Evolutionary conservation across 441 rosid species (phyloP).

Genomic region (Syzygium syzygioides): DNA sequence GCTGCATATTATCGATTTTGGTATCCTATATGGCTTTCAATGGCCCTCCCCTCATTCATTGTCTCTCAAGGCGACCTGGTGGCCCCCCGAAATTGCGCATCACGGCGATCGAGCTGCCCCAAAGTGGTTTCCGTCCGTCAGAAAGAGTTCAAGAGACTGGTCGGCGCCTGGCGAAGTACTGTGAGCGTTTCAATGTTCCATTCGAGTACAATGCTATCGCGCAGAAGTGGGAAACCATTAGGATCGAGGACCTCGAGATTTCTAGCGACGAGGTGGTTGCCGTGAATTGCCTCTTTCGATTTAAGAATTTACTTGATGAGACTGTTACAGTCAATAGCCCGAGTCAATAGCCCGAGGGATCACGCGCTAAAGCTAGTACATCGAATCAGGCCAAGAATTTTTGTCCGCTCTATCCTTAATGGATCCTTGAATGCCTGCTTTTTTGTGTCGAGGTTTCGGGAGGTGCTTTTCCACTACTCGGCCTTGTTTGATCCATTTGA

Average conservation of each 20-base stretch:
- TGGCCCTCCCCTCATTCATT: constrained; percentile 53
- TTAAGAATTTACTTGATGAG: constrained; percentile 67
- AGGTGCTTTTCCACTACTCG: constrained; percentile 52
- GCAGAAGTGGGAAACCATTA: constrained; percentile 63
- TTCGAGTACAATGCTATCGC: constrained; percentile 58
- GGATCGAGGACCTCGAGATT: constrained; percentile 61
- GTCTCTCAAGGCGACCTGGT: constrained; percentile 33
- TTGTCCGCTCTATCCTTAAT: constrained; percentile 38
- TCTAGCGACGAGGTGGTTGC: constrained; percentile 44
- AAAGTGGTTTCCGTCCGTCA: constrained; percentile 50
- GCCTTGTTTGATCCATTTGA: constrained; percentile 43
- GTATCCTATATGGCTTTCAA: constrained; percentile 63
- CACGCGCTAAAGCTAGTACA: constrained; percentile 52
- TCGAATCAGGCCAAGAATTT: constrained; percentile 53
- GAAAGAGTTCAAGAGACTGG: constrained; percentile 59
- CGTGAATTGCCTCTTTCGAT: constrained; percentile 67
- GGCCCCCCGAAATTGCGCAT: constrained; percentile 64
- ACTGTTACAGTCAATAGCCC: constrained; percentile 66
- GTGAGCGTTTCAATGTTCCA: constrained; percentile 46
- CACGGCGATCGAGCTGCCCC: constrained; percentile 62
- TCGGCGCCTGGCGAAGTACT: constrained; percentile 44
- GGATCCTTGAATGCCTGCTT: constrained; percentile 45
- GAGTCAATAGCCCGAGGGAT: constrained; percentile 59
- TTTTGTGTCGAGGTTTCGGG: constrained; percentile 44
- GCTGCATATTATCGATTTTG: constrained; percentile 62